Evolutionary conservation across 2,329 filamentous ascomycete genomes (phyloP), one percentile per base, ranked within the genome.

Genomic region (Epichloe coenophiala): DNA sequence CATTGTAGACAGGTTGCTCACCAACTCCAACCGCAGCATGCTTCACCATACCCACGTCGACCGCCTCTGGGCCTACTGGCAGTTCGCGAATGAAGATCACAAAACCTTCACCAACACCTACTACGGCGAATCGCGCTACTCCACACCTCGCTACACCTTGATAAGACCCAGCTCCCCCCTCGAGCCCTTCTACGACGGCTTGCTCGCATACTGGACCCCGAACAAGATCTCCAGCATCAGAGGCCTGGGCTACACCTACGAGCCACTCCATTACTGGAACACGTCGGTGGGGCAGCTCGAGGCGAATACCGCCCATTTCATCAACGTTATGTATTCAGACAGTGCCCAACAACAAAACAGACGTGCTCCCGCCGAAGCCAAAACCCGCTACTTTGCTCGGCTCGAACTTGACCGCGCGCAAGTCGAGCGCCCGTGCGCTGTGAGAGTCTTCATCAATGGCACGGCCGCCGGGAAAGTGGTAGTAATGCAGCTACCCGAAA

Each of bases 21-120:
- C 37, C n/a, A 36, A 37, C 27, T 9, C 5, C 17, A 21, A 13
- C 4, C 4, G 9, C 40, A 66, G 65, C 56, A 70, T 69, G 70
- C 59, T 75, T 27, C 72, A 75, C 53, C 74, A 75, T 65, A 64
- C 71, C 59, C 80, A 85, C 57, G 72, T 85, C 49, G 80, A 85
- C 58, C 75, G 81, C 40, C 68, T 85, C 38, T 83, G 81, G 65
- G 73, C 78, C n/a, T 70, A 75, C 57, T 77, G 31, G 31, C 31
- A 31, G 31, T 31, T 31, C 31, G 0, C 0, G 8, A 9, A 31
- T 31, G 31, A 31, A 31, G 31, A 31, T 31, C 9, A 11, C 9
- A 0, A 69, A 70, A 67, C 75, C 58, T 67, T 66, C 31, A 68
- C 76, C 47, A 57, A 61, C 51, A 68, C 66, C 5, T 71, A 71